Evolutionary conservation across 2,329 filamentous ascomycete genomes (phyloP).

Genomic region (Sphaerulina populicola): DNA sequence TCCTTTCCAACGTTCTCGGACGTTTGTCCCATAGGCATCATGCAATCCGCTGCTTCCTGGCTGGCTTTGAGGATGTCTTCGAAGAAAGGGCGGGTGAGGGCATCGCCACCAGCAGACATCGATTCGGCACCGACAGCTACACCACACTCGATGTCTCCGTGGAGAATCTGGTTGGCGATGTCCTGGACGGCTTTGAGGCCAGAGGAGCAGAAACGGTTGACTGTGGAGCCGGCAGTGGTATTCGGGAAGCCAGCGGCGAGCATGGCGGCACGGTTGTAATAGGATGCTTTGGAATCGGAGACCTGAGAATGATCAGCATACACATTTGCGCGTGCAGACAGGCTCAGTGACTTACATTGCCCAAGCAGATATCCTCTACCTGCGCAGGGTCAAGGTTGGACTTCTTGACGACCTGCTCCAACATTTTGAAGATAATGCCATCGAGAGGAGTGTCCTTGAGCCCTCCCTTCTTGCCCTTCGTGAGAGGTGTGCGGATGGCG

Average conservation of each 20-base stretch:
- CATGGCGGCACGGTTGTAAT: conserved; percentile 80
- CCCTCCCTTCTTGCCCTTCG: conserved; percentile 83
- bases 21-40: conserved; percentile 96
- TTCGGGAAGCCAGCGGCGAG: conserved; percentile 91
- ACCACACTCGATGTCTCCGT: conserved; percentile 76
- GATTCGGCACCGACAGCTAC: conserved; percentile 80
- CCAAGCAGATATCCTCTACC: conserved; percentile 69
- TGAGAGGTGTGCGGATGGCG: conserved; percentile 78
- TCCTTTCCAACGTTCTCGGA: conserved; percentile 91
- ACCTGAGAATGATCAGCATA: conserved; percentile 47
- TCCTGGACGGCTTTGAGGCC: conserved; percentile 93
- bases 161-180: conserved; percentile 77
- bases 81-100: conserved; percentile 64
- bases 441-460: conserved; percentile 93
- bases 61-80: conserved; percentile 60
- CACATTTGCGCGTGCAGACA: neutral
- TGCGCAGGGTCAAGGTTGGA: conserved; percentile 31
- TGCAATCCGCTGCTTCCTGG: conserved; percentile 75
- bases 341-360: conserved; percentile 56
- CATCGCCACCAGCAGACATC: conserved; percentile 70
- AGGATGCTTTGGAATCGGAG: conserved; percentile 74
- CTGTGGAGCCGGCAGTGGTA: conserved; percentile 68
- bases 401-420: conserved; percentile 52
- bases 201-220: conserved; percentile 96
- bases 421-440: conserved; percentile 71